Percentiles rank a stretch among this genome's conserved stretches.
Conservation (phyloP, 768 basidiomycete species). For the Trametopsis cervina region DNA sequence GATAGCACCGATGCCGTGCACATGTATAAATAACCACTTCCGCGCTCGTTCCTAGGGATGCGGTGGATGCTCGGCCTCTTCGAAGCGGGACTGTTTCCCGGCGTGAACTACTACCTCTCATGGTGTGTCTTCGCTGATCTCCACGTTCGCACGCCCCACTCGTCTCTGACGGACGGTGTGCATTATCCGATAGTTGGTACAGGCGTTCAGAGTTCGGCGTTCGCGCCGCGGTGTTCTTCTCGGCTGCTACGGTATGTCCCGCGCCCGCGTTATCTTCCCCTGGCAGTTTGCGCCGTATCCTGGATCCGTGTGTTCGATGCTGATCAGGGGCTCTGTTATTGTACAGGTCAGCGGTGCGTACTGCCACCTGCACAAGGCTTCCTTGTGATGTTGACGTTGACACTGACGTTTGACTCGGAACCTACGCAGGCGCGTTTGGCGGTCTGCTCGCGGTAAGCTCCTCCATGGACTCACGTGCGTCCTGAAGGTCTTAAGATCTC, state of each 20-base stretch:
- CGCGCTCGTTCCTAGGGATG: conserved; percentile 37
- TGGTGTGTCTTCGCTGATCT: conserved; percentile 38
- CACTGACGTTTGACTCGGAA: too few species aligned
- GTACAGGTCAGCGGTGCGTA: conserved; percentile 12
- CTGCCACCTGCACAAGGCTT: too few species aligned
- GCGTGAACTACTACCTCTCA: conserved; percentile 68
- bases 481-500: neutral
- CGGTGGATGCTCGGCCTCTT: conserved; percentile 68
- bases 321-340: conserved; percentile 1
- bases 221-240: conserved; percentile 40
- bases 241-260: conserved; percentile 51
- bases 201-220: conserved; percentile 72
- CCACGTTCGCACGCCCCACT: neutral
- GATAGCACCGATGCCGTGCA: neutral
- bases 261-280: too few species aligned
- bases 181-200: conserved; percentile 50
- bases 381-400: too few species aligned
- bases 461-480: neutral
- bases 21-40: neutral
- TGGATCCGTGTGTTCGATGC: neutral
- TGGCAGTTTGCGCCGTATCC: neutral
- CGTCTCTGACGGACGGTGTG: neutral
- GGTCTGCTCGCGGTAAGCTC: conserved; percentile 57
- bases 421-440: conserved; percentile 78
- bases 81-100: conserved; percentile 50